These are phyloP conservation scores for Prunus campanulata DNA, from an alignment of 306 rosid genomes.

Conservation along the genomic window DNA sequence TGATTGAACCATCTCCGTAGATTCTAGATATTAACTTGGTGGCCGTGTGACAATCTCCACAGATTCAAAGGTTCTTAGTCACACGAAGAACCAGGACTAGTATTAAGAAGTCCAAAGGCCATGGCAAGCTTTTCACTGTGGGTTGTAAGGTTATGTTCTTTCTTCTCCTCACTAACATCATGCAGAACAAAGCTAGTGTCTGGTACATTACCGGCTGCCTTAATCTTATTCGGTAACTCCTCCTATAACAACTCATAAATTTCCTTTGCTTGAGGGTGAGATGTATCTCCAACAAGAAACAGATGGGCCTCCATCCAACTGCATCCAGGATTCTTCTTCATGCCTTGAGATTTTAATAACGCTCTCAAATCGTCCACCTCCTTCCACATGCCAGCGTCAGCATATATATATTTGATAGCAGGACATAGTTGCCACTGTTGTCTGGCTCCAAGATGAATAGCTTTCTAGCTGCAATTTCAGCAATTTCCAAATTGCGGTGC, in stretches of 20 bases:
- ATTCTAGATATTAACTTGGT: constrained; percentile 25
- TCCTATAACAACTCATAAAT: constrained; percentile 14
- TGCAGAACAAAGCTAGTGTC: constrained; percentile 26
- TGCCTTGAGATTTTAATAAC: constrained; percentile 8
- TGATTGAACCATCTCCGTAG: constrained; percentile 26
- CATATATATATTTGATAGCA: constrained; percentile 30
- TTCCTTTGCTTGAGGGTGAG: constrained; percentile 24
- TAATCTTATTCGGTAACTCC: constrained; percentile 14
- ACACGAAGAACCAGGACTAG: constrained; percentile 25
- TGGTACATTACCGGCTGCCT: constrained; percentile 26
- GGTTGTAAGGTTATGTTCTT: constrained; percentile 21
- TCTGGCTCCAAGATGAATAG: constrained; percentile 25
- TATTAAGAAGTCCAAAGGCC: constrained; percentile 27
- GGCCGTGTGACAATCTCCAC: constrained; percentile 30
- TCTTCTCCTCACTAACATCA: constrained; percentile 33
- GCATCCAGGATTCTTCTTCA: constrained; percentile 34
- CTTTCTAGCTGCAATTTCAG: constrained; percentile 21
- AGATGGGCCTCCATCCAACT: constrained; percentile 31
- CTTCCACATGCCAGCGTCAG: constrained; percentile 30
- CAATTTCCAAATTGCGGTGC: constrained; percentile 19
- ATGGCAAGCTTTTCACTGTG: constrained; percentile 36
- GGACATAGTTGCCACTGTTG: constrained; percentile 28
- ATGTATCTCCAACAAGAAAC: constrained; percentile 30
- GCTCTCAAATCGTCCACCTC: constrained; percentile 22
- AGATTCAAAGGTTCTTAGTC: constrained; percentile 27